A percentile compares a stretch with the other conserved stretches of the same genome.
phyloP scores from a whole-genome alignment of 2,329 filamentous ascomycete genomes.

The Botrytis tulipae region DNA sequence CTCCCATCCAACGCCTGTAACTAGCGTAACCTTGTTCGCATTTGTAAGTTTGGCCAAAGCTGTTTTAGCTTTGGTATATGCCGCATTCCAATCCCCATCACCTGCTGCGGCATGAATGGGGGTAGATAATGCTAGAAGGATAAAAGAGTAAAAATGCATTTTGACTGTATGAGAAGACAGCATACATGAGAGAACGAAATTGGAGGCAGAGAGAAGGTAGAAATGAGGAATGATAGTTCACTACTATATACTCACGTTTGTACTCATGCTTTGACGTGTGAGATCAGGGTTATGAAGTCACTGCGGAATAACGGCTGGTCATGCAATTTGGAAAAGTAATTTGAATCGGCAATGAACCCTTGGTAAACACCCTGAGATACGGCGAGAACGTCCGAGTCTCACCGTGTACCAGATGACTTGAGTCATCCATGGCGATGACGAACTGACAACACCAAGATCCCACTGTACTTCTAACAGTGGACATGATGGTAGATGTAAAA shows the following conservation, averaged over 20 bases:
- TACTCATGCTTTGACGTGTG: neutral
- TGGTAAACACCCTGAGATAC: neutral
- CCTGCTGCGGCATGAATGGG: slow-evolving; percentile 25
- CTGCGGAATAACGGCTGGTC: neutral
- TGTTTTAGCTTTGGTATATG: slow-evolving; percentile 66
- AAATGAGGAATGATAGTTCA: neutral
- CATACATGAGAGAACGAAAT: neutral
- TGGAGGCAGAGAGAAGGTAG: neutral
- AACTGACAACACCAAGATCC: neutral
- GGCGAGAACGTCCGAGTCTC: neutral
- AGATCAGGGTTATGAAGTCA: neutral
- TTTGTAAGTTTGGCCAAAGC: slow-evolving; percentile 69
- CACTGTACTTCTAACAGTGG: neutral
- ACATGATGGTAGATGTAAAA: neutral
- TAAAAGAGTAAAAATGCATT: slow-evolving; percentile 13
- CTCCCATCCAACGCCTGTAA: slow-evolving; percentile 73
- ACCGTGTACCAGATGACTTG: neutral
- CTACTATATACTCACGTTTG: neutral
- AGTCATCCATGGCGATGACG: neutral
- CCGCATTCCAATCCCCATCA: slow-evolving; percentile 57
- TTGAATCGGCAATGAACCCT: neutral
- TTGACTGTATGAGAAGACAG: neutral
- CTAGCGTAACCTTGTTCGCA: slow-evolving; percentile 75
- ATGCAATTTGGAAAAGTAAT: slow-evolving; percentile 2
- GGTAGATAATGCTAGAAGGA: slow-evolving; percentile 25